Conservation (phyloP, 164 flowering plant genomes). For the Tinospora cordifolia region DNA sequence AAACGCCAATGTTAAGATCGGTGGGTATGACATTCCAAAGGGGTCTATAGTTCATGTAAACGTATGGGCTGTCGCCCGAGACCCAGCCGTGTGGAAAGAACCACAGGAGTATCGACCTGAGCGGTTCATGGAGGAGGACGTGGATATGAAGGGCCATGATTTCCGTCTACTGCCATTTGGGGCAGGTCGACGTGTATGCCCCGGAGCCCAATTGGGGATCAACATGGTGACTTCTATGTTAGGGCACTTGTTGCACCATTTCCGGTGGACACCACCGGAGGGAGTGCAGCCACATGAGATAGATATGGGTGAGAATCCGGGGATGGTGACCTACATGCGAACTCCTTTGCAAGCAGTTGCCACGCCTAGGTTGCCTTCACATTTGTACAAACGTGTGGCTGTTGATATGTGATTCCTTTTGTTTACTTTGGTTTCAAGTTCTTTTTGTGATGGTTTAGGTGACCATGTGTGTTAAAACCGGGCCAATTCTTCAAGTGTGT, state of each 20-base stretch:
- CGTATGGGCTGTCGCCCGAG: constrained; percentile 32
- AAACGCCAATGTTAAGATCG: constrained; percentile 21
- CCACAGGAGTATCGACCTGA: constrained; percentile 26
- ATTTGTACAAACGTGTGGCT: constrained; percentile 27
- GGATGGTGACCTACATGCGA: constrained; percentile 26
- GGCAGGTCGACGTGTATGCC: constrained; percentile 28
- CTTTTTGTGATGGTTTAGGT: too few species aligned
- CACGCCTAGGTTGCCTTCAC: constrained; percentile 24
- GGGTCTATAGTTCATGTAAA: constrained; percentile 25
- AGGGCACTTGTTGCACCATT: constrained; percentile 30
- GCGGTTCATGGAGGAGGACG: constrained; percentile 28
- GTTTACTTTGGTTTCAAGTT: neutral
- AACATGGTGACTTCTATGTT: constrained; percentile 31
- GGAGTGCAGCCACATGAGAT: constrained; percentile 19
- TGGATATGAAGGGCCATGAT: constrained; percentile 30
- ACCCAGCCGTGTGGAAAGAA: constrained; percentile 25
- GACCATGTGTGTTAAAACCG: too few species aligned
- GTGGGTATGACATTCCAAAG: constrained; percentile 28
- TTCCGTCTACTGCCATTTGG: constrained; percentile 27
- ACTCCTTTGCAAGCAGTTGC: constrained; percentile 26
- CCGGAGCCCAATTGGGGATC: constrained; percentile 27
- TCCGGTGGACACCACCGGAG: constrained; percentile 22
- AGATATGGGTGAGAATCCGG: constrained; percentile 30
- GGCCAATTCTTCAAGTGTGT: too few species aligned
- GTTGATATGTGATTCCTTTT: constrained; percentile 14